Base-by-base conservation (phyloP, 768 basidiomycete species). In the Termitomyces sp. region DNA sequence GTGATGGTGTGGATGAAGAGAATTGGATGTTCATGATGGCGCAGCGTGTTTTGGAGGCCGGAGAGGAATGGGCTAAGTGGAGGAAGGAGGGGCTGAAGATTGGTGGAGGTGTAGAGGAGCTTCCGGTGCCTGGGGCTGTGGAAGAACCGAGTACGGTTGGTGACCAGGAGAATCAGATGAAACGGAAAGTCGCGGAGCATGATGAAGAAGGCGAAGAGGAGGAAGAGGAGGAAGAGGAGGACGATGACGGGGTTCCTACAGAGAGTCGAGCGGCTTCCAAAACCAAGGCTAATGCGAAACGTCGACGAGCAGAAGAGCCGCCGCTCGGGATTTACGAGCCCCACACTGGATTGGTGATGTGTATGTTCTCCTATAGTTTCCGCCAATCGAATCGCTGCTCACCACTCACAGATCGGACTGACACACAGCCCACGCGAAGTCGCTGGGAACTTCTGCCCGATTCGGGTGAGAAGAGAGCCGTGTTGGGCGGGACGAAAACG, bases 11-110 rank as follows among this genome's bases (percentile, higher is more conserved):
- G 10, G 86, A 81, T 36, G 87, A 85, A 66, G 90, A 94, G 64
- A 96, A 96, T 66, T 98, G 94, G 94, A 95, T 98, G 90, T 78
- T 72, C 66, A 81, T 87, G 72, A 86, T 86, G 60, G 88, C 94
- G 1, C 77, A 75, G 63, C 79, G 87, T 35, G 84, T 86, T 1
- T 64, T 73, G 5, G 85, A 90, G 46, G 76, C 85, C 44, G 87
- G 86, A 51, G 74, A 80, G 30, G 84, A 84, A 61, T 91, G 85
- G 85, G 63, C 75, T 26, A 80, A 76, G 66, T 80, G 81, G 66
- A 74, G 90, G 60, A 75, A 70, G 62, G 82, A 84, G 52, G 75
- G 77, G 18, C 66, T 85, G 63, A 80, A 74, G 56, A 74, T 75
- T 52, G 80, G 78, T 20, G 81, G 84, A 18, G 71, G 74, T 20